Conservation (phyloP, 2,329 filamentous ascomycete species). For the Capronia americana region DNA sequence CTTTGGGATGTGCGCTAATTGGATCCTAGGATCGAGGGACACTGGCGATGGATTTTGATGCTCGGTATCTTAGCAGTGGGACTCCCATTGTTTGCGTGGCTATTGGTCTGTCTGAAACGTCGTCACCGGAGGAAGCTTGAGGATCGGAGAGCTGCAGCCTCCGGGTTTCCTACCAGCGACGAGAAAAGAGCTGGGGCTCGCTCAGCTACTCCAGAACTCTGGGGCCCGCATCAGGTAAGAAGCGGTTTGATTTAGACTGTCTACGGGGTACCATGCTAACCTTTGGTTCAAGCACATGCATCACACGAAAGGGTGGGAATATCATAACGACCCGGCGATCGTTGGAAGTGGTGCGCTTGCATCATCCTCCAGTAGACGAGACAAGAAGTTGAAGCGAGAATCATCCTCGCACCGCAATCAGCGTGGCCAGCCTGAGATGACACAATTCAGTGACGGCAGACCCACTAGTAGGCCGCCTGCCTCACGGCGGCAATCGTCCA, state of each 20-base stretch:
- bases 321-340: conserved; percentile 21
- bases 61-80: conserved; percentile 74
- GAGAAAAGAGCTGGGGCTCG: conserved; percentile 45
- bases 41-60: conserved; percentile 84
- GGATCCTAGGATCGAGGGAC: conserved; percentile 65
- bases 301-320: conserved; percentile 37
- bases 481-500: conserved; percentile 26
- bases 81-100: conserved; percentile 70
- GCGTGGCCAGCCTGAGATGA: conserved; percentile 22
- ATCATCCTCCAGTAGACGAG: conserved; percentile 14
- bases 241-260: background rate
- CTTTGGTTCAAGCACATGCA: conserved; percentile 35
- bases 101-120: conserved; percentile 73
- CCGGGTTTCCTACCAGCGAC: conserved; percentile 34
- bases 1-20: conserved; percentile 31
- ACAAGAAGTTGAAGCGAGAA: conserved; percentile 21
- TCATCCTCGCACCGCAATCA: conserved; percentile 20
- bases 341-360: conserved; percentile 22
- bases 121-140: conserved; percentile 71
- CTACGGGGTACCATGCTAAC: conserved; percentile 9
- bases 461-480: conserved; percentile 16
- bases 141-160: conserved; percentile 56
- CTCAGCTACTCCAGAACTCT: conserved; percentile 42
- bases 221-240: conserved; percentile 46
- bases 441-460: conserved; percentile 14